These are phyloP conservation scores for Epichloe festucae DNA, from an alignment of 2,329 filamentous ascomycete species.

Conservation along the genomic window DNA sequence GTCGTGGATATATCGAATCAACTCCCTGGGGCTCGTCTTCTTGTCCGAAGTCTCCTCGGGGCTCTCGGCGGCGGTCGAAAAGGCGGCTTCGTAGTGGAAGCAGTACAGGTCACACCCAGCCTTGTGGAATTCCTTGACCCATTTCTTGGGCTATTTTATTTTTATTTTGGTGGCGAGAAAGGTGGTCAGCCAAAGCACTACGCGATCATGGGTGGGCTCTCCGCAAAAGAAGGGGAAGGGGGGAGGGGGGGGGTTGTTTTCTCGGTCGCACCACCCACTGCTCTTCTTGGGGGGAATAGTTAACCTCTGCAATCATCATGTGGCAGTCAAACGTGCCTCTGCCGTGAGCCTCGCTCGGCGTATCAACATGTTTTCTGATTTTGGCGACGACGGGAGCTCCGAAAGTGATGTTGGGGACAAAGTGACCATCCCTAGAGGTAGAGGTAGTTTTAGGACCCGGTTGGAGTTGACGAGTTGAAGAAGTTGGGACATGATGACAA, in stretches of 20 bases:
- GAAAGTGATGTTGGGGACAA: constrained; percentile 97
- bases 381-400: constrained; percentile 90
- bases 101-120: constrained; percentile 98
- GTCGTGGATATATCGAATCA: constrained; percentile 85
- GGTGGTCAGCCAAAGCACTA: too few species aligned
- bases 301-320: constrained; percentile 99
- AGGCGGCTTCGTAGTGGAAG: constrained; percentile 97
- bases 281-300: not conserved
- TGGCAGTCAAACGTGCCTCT: constrained; percentile 97
- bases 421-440: constrained; percentile 75
- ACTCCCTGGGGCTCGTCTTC: constrained; percentile 68
- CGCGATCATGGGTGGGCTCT: too few species aligned
- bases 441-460: not conserved
- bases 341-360: constrained; percentile 54
- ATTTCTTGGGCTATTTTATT: constrained; percentile 70
- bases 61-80: constrained; percentile 72
- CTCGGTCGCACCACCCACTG: not conserved
- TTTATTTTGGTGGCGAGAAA: too few species aligned
- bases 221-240: not conserved
- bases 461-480: constrained; percentile 11
- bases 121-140: constrained; percentile 89
- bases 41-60: constrained; percentile 56
- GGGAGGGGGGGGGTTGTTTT: too few species aligned
- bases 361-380: constrained; percentile 75
- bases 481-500: not conserved